Base-by-base conservation (phyloP, 2,329 filamentous ascomycete genomes). In the Celoporthe dispersa region DNA sequence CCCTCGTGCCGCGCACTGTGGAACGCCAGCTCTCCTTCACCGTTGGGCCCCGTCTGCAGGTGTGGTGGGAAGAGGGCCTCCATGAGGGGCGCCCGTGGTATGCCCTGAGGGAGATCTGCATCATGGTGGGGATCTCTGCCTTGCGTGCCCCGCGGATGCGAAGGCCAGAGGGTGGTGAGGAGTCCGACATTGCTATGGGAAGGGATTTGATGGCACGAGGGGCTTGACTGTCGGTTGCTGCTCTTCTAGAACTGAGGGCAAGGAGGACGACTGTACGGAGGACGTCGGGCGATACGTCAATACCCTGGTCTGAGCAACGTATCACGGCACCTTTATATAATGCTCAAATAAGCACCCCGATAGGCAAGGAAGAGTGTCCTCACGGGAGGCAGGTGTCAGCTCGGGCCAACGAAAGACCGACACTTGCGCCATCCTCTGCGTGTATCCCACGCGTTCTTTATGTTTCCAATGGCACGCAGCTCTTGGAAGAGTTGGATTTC, bases 41-140 rank as follows among this genome's bases (percentile, higher is more conserved):
- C 37, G 19, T 33, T 62, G 1, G 65, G 33, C 16, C 64, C 41
- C 3, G 53, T 14, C 1, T 44, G 65, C 7, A 70, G 62, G 55
- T 25, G 61, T 25, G 66, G 31, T 1, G 70, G 70, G 65, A 72
- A 72, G 6, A 72, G 62, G 8, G 70, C 65, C 2, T 67, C 62
- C 44, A 33, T 70, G 19, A 68, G 41, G 51, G 55, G n/a, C 66
- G 70, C 6, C 66, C 70, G 19, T 39, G 53, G 65, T 68, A 66
- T 8, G 70, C 65, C 25, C 14, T 66, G 25, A 53, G 2, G 8
- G 44, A 31, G 16, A 72, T 22, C 44, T 66, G 55, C 6, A 37
- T 31, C 31, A 70, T 35, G 22, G 48, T 16, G 2, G 44, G 3
- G 6, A 70, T 39, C 9, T 70, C 68, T 7, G 64, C 25, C 57